Base-by-base conservation (phyloP, 352 stramenopile species). In the Globisporangium heterothallicum region DNA sequence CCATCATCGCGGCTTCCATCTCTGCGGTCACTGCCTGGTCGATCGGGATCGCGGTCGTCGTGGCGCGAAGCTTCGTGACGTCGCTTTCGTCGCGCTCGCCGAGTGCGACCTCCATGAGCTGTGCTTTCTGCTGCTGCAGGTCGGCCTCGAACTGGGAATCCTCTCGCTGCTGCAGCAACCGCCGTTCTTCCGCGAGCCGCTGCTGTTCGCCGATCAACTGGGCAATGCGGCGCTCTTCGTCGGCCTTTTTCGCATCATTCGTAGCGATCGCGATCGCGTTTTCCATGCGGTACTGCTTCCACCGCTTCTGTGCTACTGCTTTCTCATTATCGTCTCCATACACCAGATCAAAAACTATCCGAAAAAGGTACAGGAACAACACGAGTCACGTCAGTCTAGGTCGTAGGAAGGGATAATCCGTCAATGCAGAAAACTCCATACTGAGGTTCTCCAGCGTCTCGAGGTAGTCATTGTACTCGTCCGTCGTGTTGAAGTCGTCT, bases 1-100 rank as follows among this genome's bases (percentile, higher is more conserved):
- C 83, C 74, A 94, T 89, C 83, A 94, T 94, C 4, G 83, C 83
- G 0, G 83, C 83, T 54, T 94, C 83, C 83, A 94, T 94, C 55
- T 94, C 83, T 12, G 83, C 83, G 2, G 78, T 90, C n/a, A 94
- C 74, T 2, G 83, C 71, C 60, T 94, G 83, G 49, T 94, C 83
- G 52, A 94, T 94, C 4, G 83, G 83, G 49, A 92, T 75, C 9
- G 80, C 80, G 0, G 83, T 94, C 19, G 83, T 94, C 2, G 83
- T 91, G 4, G 71, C 72, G 16, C 78, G 76, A 24, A 94, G 27
- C 53, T 88, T 81, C 26, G 68, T 66, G 14, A 94, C 78, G 18
- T 94, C 80, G 49, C 72, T 72, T 40, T 90, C 83, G 36, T 94
- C 80, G 4, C 83, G 83, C 55, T 94, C 83, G 27, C 83, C 83